These are phyloP conservation scores for Ephemerocybe angulata DNA, from an alignment of 768 basidiomycete species.

Conservation along the genomic window DNA sequence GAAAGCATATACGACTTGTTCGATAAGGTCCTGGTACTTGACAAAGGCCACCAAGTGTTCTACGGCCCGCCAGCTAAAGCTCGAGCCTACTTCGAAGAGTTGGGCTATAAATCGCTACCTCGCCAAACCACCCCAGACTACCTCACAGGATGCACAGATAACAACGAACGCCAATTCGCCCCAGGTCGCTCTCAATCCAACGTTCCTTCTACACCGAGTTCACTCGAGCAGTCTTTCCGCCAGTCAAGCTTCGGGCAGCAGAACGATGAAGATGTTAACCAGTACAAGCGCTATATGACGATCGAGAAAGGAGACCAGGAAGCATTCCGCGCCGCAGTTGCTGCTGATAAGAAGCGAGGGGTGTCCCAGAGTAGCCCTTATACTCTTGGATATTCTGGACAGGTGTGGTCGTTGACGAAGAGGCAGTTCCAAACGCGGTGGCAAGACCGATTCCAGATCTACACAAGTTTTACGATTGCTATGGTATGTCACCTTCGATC, in stretches of 20 bases:
- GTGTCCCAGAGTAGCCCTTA: constrained; percentile 80
- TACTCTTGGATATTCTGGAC: constrained; percentile 72
- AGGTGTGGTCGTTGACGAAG: constrained; percentile 64
- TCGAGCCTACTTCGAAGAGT: constrained; percentile 68
- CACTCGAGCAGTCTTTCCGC: constrained; percentile 61
- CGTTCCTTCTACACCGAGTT: constrained; percentile 65
- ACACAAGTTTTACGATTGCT: constrained; percentile 63
- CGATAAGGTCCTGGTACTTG: constrained; percentile 84
- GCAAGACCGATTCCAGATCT: constrained; percentile 77
- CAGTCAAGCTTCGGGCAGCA: constrained; percentile 42
- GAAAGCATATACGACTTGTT: constrained; percentile 76
- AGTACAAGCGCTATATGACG: constrained; percentile 55
- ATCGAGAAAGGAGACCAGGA: constrained; percentile 66
- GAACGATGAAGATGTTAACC: constrained; percentile 44
- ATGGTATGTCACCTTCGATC: constrained; percentile 37
- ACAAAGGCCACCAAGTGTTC: constrained; percentile 78
- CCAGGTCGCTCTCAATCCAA: constrained; percentile 53
- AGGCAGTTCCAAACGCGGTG: constrained; percentile 71
- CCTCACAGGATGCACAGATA: constrained; percentile 78
- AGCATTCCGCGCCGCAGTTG: constrained; percentile 72
- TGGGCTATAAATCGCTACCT: constrained; percentile 72
- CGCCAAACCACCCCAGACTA: constrained; percentile 87
- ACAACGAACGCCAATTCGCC: constrained; percentile 79
- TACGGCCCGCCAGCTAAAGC: constrained; percentile 74
- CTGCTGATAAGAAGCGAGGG: constrained; percentile 72